Conservation (phyloP, 2,329 filamentous ascomycete species). For the Coniochaeta sp. region DNA sequence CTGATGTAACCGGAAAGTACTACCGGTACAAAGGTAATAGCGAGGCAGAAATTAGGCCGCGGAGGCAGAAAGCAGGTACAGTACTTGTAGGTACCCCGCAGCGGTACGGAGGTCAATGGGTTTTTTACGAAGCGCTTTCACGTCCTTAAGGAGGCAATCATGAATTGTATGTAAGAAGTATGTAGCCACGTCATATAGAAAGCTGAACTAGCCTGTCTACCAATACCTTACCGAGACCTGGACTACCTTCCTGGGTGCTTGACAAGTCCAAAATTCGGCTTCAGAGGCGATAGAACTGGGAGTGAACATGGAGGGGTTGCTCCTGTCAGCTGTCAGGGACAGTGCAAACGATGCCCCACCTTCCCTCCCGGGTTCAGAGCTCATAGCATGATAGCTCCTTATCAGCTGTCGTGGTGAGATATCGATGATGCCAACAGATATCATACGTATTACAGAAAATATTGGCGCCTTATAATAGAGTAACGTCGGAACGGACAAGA, state of each 20-base stretch:
- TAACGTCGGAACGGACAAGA: too few species aligned
- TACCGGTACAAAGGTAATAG: too few species aligned
- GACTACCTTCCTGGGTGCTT: not conserved
- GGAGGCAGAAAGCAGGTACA: not conserved
- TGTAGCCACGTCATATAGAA: too few species aligned
- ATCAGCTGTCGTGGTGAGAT: not conserved
- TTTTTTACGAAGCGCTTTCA: not conserved
- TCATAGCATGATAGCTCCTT: not conserved
- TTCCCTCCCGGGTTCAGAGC: not conserved
- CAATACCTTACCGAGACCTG: too few species aligned
- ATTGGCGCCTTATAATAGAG: too few species aligned
- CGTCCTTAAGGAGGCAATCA: not conserved
- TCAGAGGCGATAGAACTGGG: not conserved
- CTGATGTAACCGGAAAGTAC: not conserved
- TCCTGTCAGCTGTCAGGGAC: too few species aligned
- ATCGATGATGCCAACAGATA: not conserved
- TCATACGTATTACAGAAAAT: too few species aligned
- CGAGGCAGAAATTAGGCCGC: not conserved
- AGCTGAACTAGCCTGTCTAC: too few species aligned
- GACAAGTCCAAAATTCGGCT: not conserved
- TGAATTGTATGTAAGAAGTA: too few species aligned
- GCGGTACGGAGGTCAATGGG: not conserved
- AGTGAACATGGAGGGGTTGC: not conserved
- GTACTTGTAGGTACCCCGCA: not conserved
- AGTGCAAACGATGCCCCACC: not conserved